phyloP scores from a whole-genome alignment of 2,329 filamentous ascomycete genomes.

The Huntiella omanensis region DNA sequence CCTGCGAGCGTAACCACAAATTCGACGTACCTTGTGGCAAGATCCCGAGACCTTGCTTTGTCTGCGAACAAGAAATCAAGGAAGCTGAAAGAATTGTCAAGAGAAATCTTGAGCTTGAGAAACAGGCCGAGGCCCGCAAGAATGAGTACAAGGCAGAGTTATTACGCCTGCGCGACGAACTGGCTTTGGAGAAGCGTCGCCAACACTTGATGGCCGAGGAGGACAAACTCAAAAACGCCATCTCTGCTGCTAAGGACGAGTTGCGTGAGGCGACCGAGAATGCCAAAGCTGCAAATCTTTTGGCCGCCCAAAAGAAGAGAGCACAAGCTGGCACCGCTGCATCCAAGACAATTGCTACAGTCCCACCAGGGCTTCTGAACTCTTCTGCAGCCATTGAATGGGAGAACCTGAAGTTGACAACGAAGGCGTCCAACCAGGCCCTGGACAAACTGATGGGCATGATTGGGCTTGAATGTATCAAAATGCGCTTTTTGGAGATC shows the following conservation, averaged over 20 bases:
- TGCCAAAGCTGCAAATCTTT: not conserved
- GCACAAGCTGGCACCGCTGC: not conserved
- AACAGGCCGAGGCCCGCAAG: constrained; percentile 25
- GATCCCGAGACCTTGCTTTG: constrained; percentile 23
- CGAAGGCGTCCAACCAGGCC: constrained; percentile 29
- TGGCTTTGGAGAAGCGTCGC: constrained; percentile 26
- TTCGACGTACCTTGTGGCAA: constrained; percentile 26
- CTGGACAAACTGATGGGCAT: constrained; percentile 50
- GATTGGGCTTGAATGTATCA: constrained; percentile 53
- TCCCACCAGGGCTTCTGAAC: not conserved
- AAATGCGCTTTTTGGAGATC: constrained; percentile 40
- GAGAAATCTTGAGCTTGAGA: constrained; percentile 32
- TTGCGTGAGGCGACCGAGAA: no score
- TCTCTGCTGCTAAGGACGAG: no score
- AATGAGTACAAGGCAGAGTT: constrained; percentile 26
- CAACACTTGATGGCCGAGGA: constrained; percentile 23
- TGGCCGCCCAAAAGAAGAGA: not conserved
- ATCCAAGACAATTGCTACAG: not conserved
- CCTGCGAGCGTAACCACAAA: constrained; percentile 24
- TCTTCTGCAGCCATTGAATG: constrained; percentile 32
- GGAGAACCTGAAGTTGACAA: constrained; percentile 32
- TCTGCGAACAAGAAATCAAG: constrained; percentile 32
- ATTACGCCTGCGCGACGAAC: constrained; percentile 32
- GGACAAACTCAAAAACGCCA: not conserved
- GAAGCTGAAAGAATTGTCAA: constrained; percentile 24